Conservation (phyloP, 164 flowering plant genomes). For the Malania oleifera region DNA sequence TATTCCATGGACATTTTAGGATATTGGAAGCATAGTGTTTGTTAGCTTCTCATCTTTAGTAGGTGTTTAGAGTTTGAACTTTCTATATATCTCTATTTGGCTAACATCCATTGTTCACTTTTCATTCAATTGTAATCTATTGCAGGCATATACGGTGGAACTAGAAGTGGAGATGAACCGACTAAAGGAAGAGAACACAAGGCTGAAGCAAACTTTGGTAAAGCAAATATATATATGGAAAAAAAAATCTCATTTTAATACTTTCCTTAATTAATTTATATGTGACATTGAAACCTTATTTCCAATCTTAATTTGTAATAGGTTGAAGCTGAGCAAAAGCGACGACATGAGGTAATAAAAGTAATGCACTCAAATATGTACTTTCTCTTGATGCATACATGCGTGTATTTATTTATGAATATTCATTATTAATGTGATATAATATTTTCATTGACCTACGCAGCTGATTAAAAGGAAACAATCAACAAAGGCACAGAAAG, state of each 20-base stretch:
- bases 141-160: slow-evolving; percentile 44
- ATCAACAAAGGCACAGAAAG: slow-evolving; percentile 13
- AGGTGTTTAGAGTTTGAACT: too few species aligned
- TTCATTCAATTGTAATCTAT: too few species aligned
- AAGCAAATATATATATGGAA: not conserved
- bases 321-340: slow-evolving; percentile 18
- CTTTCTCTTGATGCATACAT: not conserved
- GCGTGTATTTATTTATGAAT: not conserved
- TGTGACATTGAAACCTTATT: not conserved
- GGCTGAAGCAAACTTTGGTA: slow-evolving; percentile 29
- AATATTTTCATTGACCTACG: not conserved
- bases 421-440: not conserved
- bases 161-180: slow-evolving; percentile 37
- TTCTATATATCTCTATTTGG: too few species aligned
- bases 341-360: slow-evolving; percentile 18
- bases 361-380: not conserved
- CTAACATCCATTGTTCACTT: too few species aligned
- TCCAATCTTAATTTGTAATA: slow-evolving; percentile 4
- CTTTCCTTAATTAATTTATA: not conserved
- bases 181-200: slow-evolving; percentile 32
- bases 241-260: not conserved
- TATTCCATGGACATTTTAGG: too few species aligned
- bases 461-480: slow-evolving; percentile 9
- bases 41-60: too few species aligned
- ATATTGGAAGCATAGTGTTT: too few species aligned